Evolutionary conservation across 108 stramenopile genomes (phyloP), one percentile per base, ranked within the genome.

Genomic region (Cafeteria roenbergensis): DNA sequence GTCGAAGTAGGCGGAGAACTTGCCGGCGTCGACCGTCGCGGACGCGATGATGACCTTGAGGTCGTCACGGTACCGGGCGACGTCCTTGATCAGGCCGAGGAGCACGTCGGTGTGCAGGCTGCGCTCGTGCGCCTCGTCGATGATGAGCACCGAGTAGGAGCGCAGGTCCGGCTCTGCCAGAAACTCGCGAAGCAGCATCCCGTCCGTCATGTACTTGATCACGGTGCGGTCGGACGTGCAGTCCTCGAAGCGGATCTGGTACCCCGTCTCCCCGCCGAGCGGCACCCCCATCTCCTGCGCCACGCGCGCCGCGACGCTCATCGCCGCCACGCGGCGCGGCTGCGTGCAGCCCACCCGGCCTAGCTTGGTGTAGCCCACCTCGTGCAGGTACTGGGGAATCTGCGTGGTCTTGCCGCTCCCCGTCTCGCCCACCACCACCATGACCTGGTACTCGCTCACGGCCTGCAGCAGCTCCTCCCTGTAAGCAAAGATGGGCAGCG

Each of bases 101-200:
- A 95, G 79, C 64, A 98, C 93, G 68, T 95, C 94, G 14, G 90
- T 95, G 75, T 95, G 91, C 57, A 99, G 80, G 3, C 92, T 93
- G 52, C 94, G 78, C 74, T 99, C 97, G 69, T 98, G 97, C 33
- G 97, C 94, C 76, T 99, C 97, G 69, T 99, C 97, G 64, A 92
- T 86, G 67, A 94, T 92, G 73, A 98, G 87, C 52, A 89, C 90
- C 26, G 85, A 87, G 78, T 98, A 98, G 65, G 86, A 85, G n/a
- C 80, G 84, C 53, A 98, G 68, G 76, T 95, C 93, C 0, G 93
- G 93, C 73, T 95, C 91, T 20, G 90, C 91, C 31, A 95, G 76
- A 53, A 99, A 90, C 75, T 96, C 95, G n/a, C 95, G 82, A 35
- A 99, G 80, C 34, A 93, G 69, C 89, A 90, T 93, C 50, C 91